Conservation (phyloP, 176 grass and related monocot species). For the Raddia guianensis region DNA sequence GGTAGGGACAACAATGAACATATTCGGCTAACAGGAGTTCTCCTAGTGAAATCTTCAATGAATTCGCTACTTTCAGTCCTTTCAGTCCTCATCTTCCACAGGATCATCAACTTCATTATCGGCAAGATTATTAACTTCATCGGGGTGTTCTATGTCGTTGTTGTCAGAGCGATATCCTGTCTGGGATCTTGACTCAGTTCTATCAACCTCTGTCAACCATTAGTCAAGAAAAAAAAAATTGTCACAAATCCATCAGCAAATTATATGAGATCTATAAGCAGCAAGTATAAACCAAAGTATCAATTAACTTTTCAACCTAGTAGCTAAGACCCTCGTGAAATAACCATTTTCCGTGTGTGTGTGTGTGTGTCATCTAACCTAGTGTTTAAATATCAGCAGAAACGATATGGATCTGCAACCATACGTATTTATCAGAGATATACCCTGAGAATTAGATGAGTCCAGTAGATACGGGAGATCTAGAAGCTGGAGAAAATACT, state of each 20-base stretch:
- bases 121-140: constrained; percentile 29
- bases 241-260: neutral
- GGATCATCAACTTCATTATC: constrained; percentile 22
- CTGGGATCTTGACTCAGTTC: constrained; percentile 33
- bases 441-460: constrained; percentile 55
- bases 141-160: constrained; percentile 55
- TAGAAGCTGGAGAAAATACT: constrained; percentile 72
- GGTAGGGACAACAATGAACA: constrained; percentile 7
- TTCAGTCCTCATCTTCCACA: constrained; percentile 24
- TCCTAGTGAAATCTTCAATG: neutral
- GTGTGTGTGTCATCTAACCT: neutral
- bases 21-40: neutral
- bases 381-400: constrained; percentile 17
- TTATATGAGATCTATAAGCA: constrained; percentile 10
- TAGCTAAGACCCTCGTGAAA: neutral
- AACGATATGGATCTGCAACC: neutral
- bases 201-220: constrained; percentile 24
- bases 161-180: constrained; percentile 16
- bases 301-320: neutral
- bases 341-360: neutral
- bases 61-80: neutral
- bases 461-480: constrained; percentile 81
- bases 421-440: constrained; percentile 26
- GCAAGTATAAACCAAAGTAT: neutral
- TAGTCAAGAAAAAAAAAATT: constrained; percentile 20